Evolutionary conservation across 257 asterid genomes (phyloP).

Genomic region (Ilex aquifolium): DNA sequence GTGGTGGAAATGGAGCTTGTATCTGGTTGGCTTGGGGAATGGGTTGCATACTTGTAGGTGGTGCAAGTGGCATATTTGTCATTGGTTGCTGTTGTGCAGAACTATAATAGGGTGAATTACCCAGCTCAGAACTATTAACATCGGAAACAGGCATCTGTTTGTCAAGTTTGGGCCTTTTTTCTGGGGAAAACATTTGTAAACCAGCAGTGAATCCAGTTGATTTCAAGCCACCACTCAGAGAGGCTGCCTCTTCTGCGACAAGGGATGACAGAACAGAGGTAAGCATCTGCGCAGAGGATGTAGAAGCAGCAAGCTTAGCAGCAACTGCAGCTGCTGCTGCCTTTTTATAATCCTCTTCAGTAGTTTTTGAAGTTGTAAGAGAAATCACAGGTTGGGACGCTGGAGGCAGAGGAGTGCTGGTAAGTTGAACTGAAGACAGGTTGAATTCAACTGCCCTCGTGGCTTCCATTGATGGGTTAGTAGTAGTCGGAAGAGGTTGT

Average conservation of each 20-base stretch:
- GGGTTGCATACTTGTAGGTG: slow-evolving; percentile 27
- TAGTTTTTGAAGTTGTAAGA: slow-evolving; percentile 31
- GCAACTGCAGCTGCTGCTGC: slow-evolving; percentile 91
- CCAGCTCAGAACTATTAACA: slow-evolving; percentile 38
- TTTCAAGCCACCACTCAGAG: slow-evolving; percentile 51
- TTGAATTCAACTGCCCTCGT: slow-evolving; percentile 22
- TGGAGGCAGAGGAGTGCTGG: slow-evolving; percentile 30
- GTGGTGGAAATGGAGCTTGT: slow-evolving; percentile 26
- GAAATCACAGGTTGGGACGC: slow-evolving; percentile 29
- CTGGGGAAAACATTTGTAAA: slow-evolving; percentile 34
- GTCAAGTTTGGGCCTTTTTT: slow-evolving; percentile 68
- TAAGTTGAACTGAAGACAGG: slow-evolving; percentile 28
- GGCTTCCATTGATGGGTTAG: slow-evolving; percentile 25
- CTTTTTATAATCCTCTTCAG: slow-evolving; percentile 71
- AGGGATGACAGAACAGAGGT: slow-evolving; percentile 82
- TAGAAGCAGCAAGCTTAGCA: slow-evolving; percentile 81
- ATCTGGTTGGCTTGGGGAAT: slow-evolving; percentile 30
- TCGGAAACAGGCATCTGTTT: slow-evolving; percentile 37
- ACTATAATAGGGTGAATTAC: slow-evolving; percentile 38
- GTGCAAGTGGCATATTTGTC: slow-evolving; percentile 34
- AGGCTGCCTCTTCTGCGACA: slow-evolving; percentile 89
- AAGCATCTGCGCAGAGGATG: slow-evolving; percentile 94
- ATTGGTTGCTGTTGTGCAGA: slow-evolving; percentile 35
- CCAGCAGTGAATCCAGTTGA: slow-evolving; percentile 30
- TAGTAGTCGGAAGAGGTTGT: slow-evolving; percentile 12